Percentiles rank a stretch among this genome's conserved stretches.
Conservation (phyloP, 169 alveolate species). For the Plasmodium coatneyi region DNA sequence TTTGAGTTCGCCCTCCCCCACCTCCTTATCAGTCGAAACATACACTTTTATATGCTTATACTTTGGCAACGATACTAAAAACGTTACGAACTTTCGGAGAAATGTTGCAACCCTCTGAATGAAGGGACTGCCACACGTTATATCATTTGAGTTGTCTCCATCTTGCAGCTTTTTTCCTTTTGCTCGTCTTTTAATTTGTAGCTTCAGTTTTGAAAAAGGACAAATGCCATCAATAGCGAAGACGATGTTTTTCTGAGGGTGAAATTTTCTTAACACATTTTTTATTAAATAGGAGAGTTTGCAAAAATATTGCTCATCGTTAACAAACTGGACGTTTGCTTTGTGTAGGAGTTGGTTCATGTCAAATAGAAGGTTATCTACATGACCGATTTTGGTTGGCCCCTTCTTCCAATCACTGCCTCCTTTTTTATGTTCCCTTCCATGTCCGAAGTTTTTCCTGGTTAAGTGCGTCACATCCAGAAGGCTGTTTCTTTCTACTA, state of each 20-base stretch:
- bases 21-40: slow-evolving; percentile 74
- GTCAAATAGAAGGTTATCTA: slow-evolving; percentile 79
- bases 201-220: slow-evolving; percentile 78
- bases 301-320: slow-evolving; percentile 45
- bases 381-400: not conserved
- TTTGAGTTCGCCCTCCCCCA: slow-evolving; percentile 82
- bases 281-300: slow-evolving; percentile 69
- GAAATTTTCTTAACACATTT: slow-evolving; percentile 58
- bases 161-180: not conserved
- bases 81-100: slow-evolving; percentile 65
- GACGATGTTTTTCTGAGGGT: slow-evolving; percentile 72
- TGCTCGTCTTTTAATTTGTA: slow-evolving; percentile 74
- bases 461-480: slow-evolving; percentile 7
- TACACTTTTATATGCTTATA: slow-evolving; percentile 49
- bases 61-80: slow-evolving; percentile 23
- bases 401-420: not conserved
- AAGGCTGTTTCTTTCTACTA: slow-evolving; percentile 33
- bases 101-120: slow-evolving; percentile 59
- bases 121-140: slow-evolving; percentile 79
- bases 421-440: not conserved
- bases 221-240: slow-evolving; percentile 82
- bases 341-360: slow-evolving; percentile 80
- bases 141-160: slow-evolving; percentile 40
- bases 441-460: not conserved
- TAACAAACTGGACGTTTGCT: slow-evolving; percentile 71